Conservation (phyloP, 306 rosid species). For the Cyclanthera cordifolia region DNA sequence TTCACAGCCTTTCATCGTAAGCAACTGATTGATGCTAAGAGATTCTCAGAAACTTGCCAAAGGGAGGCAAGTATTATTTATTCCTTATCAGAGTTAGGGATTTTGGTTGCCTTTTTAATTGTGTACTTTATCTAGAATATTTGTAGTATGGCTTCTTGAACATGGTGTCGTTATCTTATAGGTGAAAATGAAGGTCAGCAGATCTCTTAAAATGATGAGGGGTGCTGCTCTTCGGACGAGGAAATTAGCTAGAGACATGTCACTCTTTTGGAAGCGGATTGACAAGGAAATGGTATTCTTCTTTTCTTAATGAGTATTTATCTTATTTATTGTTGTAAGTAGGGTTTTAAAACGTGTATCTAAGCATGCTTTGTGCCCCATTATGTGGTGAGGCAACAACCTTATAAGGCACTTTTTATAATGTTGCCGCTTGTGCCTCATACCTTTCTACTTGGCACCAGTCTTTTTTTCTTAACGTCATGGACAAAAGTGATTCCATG, state of each 20-base stretch:
- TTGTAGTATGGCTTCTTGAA: conserved; percentile 4
- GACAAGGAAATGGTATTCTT: conserved; percentile 85
- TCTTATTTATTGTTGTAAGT: background rate
- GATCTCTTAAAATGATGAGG: conserved; percentile 74
- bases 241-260: conserved; percentile 83
- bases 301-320: conserved; percentile 8
- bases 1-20: conserved; percentile 68
- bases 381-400: background rate
- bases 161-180: conserved; percentile 21
- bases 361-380: background rate
- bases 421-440: background rate
- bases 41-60: conserved; percentile 85
- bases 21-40: conserved; percentile 88
- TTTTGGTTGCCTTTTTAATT: conserved; percentile 5
- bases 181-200: conserved; percentile 78
- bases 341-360: background rate
- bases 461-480: background rate
- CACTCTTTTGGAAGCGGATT: conserved; percentile 85
- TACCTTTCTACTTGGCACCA: background rate
- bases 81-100: background rate
- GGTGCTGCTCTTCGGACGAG: conserved; percentile 78
- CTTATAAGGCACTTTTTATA: background rate
- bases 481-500: background rate
- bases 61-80: conserved; percentile 59
- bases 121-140: conserved; percentile 7